Evolutionary conservation across 2,329 filamentous ascomycete genomes (phyloP).

Genomic region (Scedosporium dehoogii): DNA sequence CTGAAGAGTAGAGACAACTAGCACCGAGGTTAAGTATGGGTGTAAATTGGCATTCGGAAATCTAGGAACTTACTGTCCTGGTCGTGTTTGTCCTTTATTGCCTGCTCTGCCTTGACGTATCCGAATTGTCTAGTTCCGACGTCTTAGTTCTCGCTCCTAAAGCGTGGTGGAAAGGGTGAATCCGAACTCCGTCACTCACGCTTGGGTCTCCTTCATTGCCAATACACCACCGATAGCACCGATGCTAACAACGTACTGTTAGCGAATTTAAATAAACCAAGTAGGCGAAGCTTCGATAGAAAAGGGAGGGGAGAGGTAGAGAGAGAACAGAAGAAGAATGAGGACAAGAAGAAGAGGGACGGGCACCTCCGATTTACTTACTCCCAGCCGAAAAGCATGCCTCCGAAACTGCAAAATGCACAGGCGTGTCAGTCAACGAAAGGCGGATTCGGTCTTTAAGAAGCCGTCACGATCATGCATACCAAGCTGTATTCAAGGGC

Average conservation of each 20-base stretch:
- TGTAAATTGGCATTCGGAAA: background rate
- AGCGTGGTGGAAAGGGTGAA: background rate
- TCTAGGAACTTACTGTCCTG: slow-evolving; percentile 35
- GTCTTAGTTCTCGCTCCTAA: background rate
- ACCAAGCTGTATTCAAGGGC: slow-evolving; percentile 1
- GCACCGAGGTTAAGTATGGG: slow-evolving; percentile 15
- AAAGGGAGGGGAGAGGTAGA: background rate
- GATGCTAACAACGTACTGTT: slow-evolving; percentile 31
- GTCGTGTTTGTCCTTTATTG: slow-evolving; percentile 40
- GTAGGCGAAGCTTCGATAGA: no score
- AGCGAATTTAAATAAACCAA: background rate
- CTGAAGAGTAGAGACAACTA: slow-evolving; percentile 58
- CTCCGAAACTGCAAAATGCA: slow-evolving; percentile 49
- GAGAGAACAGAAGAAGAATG: background rate
- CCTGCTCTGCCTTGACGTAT: slow-evolving; percentile 17
- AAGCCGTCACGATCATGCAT: background rate
- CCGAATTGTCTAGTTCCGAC: slow-evolving; percentile 16
- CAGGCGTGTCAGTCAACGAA: background rate
- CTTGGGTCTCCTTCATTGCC: slow-evolving; percentile 46
- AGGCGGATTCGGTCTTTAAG: background rate
- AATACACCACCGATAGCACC: slow-evolving; percentile 61
- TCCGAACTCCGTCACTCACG: slow-evolving; percentile 14
- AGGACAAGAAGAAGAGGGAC: background rate
- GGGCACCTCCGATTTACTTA: background rate
- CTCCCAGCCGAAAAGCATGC: slow-evolving; percentile 40